A percentile compares a stretch with the other conserved stretches of the same genome.
phyloP scores from a whole-genome alignment of 306 rosid genomes.

The Cucumis cinereus region DNA sequence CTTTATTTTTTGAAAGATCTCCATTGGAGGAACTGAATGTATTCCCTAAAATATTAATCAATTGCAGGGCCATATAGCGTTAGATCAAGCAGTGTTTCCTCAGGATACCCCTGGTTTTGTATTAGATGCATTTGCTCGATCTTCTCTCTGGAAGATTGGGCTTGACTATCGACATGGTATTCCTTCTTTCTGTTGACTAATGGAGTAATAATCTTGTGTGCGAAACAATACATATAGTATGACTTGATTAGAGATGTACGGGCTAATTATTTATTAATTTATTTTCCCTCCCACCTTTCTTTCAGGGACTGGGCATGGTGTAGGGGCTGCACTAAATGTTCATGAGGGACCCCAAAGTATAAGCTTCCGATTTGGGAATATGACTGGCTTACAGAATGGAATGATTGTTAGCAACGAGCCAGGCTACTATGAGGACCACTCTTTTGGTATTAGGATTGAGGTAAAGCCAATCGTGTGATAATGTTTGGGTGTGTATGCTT shows the following conservation, averaged over 20 bases:
- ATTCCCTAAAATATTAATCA: slow-evolving; percentile 13
- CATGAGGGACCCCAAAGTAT: slow-evolving; percentile 97
- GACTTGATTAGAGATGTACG: neutral
- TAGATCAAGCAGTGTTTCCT: slow-evolving; percentile 82
- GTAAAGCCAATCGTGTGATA: slow-evolving; percentile 20
- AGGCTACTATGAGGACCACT: slow-evolving; percentile 91
- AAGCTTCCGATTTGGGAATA: slow-evolving; percentile 79
- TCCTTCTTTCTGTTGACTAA: neutral
- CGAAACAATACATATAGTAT: neutral
- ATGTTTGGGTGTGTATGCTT: slow-evolving; percentile 5
- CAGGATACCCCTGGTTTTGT: slow-evolving; percentile 90
- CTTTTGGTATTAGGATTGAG: slow-evolving; percentile 93
- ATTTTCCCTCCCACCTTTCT: neutral
- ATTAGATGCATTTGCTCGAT: slow-evolving; percentile 90
- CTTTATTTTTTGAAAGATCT: neutral
- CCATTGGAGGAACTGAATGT: neutral
- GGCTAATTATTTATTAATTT: neutral
- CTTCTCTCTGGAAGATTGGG: slow-evolving; percentile 91
- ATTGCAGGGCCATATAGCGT: slow-evolving; percentile 88
- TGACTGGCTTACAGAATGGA: slow-evolving; percentile 56
- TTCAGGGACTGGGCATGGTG: slow-evolving; percentile 93
- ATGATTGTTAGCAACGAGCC: slow-evolving; percentile 97
- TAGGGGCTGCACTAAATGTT: slow-evolving; percentile 94
- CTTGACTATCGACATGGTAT: slow-evolving; percentile 96
- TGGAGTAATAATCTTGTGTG: neutral